Conservation (phyloP, 148 eudicot species). For the Rhododendron vialii region DNA sequence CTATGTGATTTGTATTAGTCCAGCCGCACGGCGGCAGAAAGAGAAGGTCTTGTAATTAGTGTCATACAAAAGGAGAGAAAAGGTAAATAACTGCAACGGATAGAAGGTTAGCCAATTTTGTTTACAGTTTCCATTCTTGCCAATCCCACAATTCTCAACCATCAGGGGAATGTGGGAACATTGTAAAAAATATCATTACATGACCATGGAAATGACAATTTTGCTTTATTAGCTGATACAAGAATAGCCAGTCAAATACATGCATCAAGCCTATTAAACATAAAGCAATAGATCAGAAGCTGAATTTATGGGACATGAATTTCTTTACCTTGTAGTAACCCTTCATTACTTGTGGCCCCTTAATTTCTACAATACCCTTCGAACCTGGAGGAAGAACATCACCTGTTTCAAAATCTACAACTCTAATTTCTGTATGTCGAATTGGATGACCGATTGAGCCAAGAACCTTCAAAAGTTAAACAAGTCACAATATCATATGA, state of each 20-base stretch:
- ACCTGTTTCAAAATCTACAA: slow-evolving; percentile 66
- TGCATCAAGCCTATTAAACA: background rate
- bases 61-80: background rate
- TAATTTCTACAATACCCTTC: slow-evolving; percentile 74
- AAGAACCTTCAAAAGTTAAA: slow-evolving; percentile 60
- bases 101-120: background rate
- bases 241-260: background rate
- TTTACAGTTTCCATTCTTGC: background rate
- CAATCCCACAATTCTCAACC: background rate
- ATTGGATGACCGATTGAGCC: slow-evolving; percentile 85
- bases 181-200: background rate
- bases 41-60: background rate
- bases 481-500: slow-evolving; percentile 16
- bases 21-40: background rate
- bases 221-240: background rate
- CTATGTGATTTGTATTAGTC: background rate
- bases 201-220: no score
- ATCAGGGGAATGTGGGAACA: background rate
- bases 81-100: background rate
- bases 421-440: slow-evolving; percentile 58
- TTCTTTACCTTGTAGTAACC: slow-evolving; percentile 82
- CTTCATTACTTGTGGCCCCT: slow-evolving; percentile 89
- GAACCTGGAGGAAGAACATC: slow-evolving; percentile 65
- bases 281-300: background rate
- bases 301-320: background rate